Percentiles rank a stretch among this genome's conserved stretches.
These are phyloP conservation scores for Yamadazyma aaseri DNA, from an alignment of 1,139 yeast genomes.

Conservation along the genomic window DNA sequence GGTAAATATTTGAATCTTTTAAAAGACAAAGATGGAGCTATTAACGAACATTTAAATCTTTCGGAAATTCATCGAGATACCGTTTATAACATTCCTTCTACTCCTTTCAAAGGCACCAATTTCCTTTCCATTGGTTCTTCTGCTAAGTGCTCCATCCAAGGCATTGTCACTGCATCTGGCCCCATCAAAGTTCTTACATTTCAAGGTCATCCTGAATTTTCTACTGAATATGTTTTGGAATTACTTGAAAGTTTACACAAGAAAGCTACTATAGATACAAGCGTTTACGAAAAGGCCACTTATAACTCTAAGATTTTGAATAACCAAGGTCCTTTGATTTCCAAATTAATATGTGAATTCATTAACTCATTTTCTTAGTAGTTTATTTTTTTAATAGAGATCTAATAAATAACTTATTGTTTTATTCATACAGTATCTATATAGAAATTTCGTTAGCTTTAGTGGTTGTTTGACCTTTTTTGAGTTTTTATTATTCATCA, in stretches of 20 bases:
- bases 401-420: neutral
- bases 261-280: constrained; percentile 16
- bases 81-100: constrained; percentile 39
- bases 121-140: constrained; percentile 53
- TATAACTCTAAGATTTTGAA: constrained; percentile 29
- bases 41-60: constrained; percentile 33
- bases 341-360: constrained; percentile 31
- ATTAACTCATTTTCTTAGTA: constrained; percentile 13
- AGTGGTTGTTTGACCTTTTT: neutral
- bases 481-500: constrained; percentile 17
- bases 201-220: constrained; percentile 91
- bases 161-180: constrained; percentile 48
- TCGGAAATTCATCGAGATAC: constrained; percentile 73
- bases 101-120: constrained; percentile 13
- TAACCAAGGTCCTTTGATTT: constrained; percentile 38
- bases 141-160: constrained; percentile 58
- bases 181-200: constrained; percentile 54
- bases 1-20: constrained; percentile 23
- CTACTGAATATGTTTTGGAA: constrained; percentile 30
- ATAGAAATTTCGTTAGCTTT: neutral
- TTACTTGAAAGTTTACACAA: constrained; percentile 23
- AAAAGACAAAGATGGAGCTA: constrained; percentile 16
- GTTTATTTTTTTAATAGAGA: constrained; percentile 1
- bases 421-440: neutral
- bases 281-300: constrained; percentile 25